A percentile compares a stretch with the other conserved stretches of the same genome.
Evolutionary conservation across 2,329 filamentous ascomycete species (phyloP).

Genomic region (Fusarium compactum): DNA sequence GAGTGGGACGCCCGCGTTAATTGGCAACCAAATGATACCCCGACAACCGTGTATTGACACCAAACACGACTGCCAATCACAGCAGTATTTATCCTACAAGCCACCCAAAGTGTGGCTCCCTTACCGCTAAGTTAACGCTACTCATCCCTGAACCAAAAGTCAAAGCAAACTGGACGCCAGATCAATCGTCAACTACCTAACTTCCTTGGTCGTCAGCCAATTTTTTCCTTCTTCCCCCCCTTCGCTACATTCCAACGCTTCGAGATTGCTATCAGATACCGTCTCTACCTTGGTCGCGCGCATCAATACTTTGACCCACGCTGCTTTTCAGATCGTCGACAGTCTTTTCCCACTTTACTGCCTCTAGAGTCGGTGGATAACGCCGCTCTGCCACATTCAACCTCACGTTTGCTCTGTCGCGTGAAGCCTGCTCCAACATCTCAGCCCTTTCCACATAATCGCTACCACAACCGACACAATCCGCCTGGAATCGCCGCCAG

Average conservation of each 20-base stretch:
- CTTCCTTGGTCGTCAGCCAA: slow-evolving; percentile 44
- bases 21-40: slow-evolving; percentile 24
- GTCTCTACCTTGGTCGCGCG: slow-evolving; percentile 28
- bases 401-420: slow-evolving; percentile 53
- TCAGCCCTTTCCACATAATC: slow-evolving; percentile 33
- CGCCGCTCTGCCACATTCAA: slow-evolving; percentile 43
- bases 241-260: slow-evolving; percentile 29
- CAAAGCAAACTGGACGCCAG: slow-evolving; percentile 30
- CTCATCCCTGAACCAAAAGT: slow-evolving; percentile 48
- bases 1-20: slow-evolving; percentile 36
- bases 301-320: slow-evolving; percentile 23
- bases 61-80: slow-evolving; percentile 29
- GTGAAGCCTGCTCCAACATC: slow-evolving; percentile 52
- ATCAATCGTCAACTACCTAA: slow-evolving; percentile 49
- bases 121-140: slow-evolving; percentile 36
- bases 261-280: slow-evolving; percentile 37
- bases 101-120: slow-evolving; percentile 42
- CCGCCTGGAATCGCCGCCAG: slow-evolving; percentile 17
- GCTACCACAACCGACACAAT: slow-evolving; percentile 16
- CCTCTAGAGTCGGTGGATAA: slow-evolving; percentile 42
- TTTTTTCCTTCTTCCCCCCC: slow-evolving; percentile 38
- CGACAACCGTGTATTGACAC: slow-evolving; percentile 35
- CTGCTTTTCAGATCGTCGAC: slow-evolving; percentile 27
- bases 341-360: slow-evolving; percentile 41
- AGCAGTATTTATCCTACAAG: slow-evolving; percentile 11